Conservation (phyloP, 1,139 yeast genomes). For the Pichia sp. region DNA sequence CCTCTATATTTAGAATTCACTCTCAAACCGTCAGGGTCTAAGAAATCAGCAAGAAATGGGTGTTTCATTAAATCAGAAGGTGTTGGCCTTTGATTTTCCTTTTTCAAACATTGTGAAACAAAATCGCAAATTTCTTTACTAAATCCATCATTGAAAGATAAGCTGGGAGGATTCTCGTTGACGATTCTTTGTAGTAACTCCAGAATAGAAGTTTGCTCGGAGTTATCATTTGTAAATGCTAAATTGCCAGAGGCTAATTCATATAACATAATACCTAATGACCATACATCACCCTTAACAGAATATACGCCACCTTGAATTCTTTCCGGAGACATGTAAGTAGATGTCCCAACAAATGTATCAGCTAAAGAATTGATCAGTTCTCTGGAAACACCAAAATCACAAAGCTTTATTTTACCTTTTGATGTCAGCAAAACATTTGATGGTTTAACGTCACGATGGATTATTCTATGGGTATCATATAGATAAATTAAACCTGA, state of each 20-base stretch:
- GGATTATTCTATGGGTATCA: constrained; percentile 76
- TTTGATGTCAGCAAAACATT: constrained; percentile 71
- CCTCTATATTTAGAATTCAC: constrained; percentile 21
- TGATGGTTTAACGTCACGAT: constrained; percentile 88
- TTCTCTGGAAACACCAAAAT: constrained; percentile 91
- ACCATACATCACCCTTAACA: constrained; percentile 94
- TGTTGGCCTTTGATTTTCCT: constrained; percentile 52
- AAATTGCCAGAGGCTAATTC: constrained; percentile 80
- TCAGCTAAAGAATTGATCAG: constrained; percentile 89
- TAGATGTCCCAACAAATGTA: constrained; percentile 95
- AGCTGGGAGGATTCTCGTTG: constrained; percentile 81
- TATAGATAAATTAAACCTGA: constrained; percentile 79
- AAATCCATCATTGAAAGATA: constrained; percentile 35
- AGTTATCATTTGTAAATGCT: constrained; percentile 42
- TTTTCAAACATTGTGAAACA: constrained; percentile 59
- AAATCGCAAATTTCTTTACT: constrained; percentile 48
- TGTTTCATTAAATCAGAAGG: constrained; percentile 29
- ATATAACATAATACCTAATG: constrained; percentile 80
- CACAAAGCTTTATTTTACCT: constrained; percentile 81
- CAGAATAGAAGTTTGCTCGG: constrained; percentile 58
- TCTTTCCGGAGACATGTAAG: constrained; percentile 97
- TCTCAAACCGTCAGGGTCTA: constrained; percentile 20
- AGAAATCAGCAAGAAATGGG: constrained; percentile 25
- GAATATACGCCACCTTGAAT: constrained; percentile 92
- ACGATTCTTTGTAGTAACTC: constrained; percentile 89